A percentile compares a stretch with the other conserved stretches of the same genome.
Conservation (phyloP, 768 basidiomycete genomes). For the Porphyrellus cyaneotinctus region DNA sequence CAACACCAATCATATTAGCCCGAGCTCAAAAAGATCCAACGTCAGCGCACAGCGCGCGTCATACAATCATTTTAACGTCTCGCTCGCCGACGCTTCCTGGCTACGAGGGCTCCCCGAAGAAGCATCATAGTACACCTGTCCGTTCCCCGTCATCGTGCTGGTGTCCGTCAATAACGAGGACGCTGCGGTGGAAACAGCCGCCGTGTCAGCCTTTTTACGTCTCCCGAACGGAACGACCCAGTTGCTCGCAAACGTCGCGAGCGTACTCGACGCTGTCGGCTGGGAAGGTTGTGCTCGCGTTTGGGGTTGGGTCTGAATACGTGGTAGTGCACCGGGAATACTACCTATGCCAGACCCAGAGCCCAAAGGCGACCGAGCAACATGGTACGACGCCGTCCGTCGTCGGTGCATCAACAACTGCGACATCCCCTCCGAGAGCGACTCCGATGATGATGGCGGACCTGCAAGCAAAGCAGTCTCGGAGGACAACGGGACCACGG, state of each 20-base stretch:
- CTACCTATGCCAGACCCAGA: slow-evolving; percentile 6
- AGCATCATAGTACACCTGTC: slow-evolving; percentile 18
- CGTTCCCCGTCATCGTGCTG: slow-evolving; percentile 21
- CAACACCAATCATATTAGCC: background rate
- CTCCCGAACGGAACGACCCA: slow-evolving; percentile 66
- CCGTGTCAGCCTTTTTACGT: slow-evolving; percentile 36
- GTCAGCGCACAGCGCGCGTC: background rate
- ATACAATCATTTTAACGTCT: slow-evolving; percentile 32
- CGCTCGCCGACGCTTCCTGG: slow-evolving; percentile 36
- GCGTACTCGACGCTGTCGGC: slow-evolving; percentile 45
- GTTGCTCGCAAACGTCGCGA: slow-evolving; percentile 58
- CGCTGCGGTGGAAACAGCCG: background rate
- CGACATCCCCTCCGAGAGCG: slow-evolving; percentile 58
- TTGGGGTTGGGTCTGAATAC: background rate
- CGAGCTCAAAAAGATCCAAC: background rate
- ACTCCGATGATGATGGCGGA: slow-evolving; percentile 59
- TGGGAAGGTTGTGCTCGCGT: slow-evolving; percentile 19
- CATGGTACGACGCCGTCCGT: slow-evolving; percentile 58
- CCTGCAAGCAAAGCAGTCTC: slow-evolving; percentile 29
- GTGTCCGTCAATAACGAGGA: slow-evolving; percentile 2
- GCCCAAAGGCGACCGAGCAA: slow-evolving; percentile 48
- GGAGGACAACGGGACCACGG: slow-evolving; percentile 39
- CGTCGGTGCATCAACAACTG: slow-evolving; percentile 43
- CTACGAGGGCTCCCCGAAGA: slow-evolving; percentile 7
- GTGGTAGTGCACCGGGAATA: slow-evolving; percentile 6